Evolutionary conservation across 257 asterid species (phyloP).

Genomic region (Petunia secreta): DNA sequence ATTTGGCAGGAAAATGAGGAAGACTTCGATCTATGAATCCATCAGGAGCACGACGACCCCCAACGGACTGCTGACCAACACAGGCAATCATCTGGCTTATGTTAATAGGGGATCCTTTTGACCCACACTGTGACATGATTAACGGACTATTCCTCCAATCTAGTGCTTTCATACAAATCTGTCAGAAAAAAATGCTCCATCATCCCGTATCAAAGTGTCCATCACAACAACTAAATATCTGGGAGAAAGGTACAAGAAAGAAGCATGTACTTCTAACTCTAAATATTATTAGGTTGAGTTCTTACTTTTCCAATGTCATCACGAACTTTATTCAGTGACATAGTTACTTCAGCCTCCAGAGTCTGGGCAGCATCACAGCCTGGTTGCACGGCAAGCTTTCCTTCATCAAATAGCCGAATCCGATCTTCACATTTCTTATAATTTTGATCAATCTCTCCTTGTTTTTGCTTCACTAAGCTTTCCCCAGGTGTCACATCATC

Average conservation of each 20-base stretch:
- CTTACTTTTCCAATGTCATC: constrained; percentile 73
- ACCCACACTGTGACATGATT: constrained; percentile 98
- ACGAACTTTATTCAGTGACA: constrained; percentile 70
- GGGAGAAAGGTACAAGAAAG: constrained; percentile 12
- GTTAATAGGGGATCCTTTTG: constrained; percentile 95
- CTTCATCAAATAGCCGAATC: constrained; percentile 64
- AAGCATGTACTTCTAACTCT: constrained; percentile 23
- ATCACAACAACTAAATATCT: constrained; percentile 17
- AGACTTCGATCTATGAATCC: constrained; percentile 94
- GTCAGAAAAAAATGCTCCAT: constrained; percentile 25
- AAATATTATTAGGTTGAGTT: constrained; percentile 6
- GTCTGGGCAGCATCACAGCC: constrained; percentile 90
- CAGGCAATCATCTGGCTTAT: constrained; percentile 99
- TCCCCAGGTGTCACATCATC: constrained; percentile 87
- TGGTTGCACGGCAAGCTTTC: constrained; percentile 74
- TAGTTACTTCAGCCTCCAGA: constrained; percentile 80
- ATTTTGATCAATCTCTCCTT: constrained; percentile 53
- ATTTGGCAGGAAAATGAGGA: constrained; percentile 85
- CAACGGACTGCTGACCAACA: constrained; percentile 96
- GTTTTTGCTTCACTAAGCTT: constrained; percentile 61
- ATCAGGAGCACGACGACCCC: constrained; percentile 95
- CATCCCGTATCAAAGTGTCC: not conserved
- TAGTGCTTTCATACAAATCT: constrained; percentile 81
- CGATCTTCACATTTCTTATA: constrained; percentile 59
- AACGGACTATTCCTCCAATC: constrained; percentile 97